phyloP scores from a whole-genome alignment of 1,284 basidiomycete species.

The Rhodotorula sp. region DNA sequence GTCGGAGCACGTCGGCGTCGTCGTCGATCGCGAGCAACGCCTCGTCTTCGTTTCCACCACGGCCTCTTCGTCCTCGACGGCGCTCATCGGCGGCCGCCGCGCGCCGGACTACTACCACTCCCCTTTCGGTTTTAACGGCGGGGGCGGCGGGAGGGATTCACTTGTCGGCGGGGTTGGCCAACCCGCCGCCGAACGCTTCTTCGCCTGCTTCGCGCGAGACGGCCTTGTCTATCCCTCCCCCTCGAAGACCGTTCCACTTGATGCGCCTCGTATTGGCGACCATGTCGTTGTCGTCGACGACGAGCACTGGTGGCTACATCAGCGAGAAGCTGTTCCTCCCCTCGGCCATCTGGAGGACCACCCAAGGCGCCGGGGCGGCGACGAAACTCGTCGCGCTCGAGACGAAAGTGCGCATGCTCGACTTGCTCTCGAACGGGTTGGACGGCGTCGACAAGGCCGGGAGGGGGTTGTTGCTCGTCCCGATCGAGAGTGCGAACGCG shows the following conservation, averaged over 20 bases:
- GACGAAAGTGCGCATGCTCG: conserved; percentile 81
- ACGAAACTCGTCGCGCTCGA: conserved; percentile 74
- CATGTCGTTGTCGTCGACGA: conserved; percentile 44
- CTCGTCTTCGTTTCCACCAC: not conserved
- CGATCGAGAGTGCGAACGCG: conserved; percentile 63
- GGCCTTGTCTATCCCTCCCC: conserved; percentile 48
- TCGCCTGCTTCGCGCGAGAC: conserved; percentile 9
- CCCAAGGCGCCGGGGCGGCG: conserved; percentile 57
- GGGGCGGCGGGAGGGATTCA: not conserved
- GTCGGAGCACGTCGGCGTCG: conserved; percentile 25
- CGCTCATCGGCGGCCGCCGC: conserved; percentile 1
- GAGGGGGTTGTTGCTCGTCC: conserved; percentile 48
- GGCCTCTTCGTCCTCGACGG: conserved; percentile 16
- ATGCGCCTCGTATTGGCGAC: conserved; percentile 75
- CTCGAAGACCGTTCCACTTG: conserved; percentile 77
- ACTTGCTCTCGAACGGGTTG: conserved; percentile 69
- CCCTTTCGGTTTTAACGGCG: not conserved
- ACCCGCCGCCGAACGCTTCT: conserved; percentile 9
- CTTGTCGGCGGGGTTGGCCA: conserved; percentile 3
- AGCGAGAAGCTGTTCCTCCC: conserved; percentile 84
- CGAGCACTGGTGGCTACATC: conserved; percentile 62
- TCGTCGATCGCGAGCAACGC: conserved; percentile 18
- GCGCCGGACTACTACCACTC: too few species aligned
- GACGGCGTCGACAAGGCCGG: conserved; percentile 54
- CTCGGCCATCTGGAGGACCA: conserved; percentile 77